Evolutionary conservation across 2,329 filamentous ascomycete genomes (phyloP), one percentile per base, ranked within the genome.

Genomic region (Hyphodiscus sp.): DNA sequence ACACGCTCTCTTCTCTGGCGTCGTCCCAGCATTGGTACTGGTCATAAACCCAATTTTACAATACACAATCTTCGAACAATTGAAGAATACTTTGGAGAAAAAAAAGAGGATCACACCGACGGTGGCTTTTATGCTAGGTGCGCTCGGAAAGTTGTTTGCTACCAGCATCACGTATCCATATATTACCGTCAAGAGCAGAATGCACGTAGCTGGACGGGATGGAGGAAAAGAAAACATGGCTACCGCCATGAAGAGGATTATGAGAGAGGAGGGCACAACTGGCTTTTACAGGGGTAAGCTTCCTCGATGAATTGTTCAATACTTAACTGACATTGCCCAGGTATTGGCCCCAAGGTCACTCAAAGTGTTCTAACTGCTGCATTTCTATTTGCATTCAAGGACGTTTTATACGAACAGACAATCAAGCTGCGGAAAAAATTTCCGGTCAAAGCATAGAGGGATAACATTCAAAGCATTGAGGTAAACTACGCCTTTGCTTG

Each of bases 1-100:
- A 20, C 76, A 80, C 66, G 88, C 91, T 10, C 82, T 99, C 33
- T 99, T 99, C 70, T 80, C 91, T 4, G 94, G 94, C 57, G 92
- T 99, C 50, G 79, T 96, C 55, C 94, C 94, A 10, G 94, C 94
- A 0, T 76, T 99, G 62, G 85, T 99, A 61, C 79, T 99, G 59
- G 94, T 99, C 67, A 91, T 96, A 75, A 99, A 99, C 76, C 94
- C 94, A 4, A 99, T 99, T 62, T 76, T 99, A 60, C 94, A 99
- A 75, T 99, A 99, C 74, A 99, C 94, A 16, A 87, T 99, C 52
- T 99, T 97, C 66, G 94, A 99, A 78, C 92, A 99, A 77, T 77
- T 97, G 75, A 97, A 96, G 82, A 96, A 97, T 70, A 66, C 79
- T 23, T 74, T 96, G 53, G 92, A 96, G 80, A 87, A 81, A 70